Conservation (phyloP, 805 yeast genomes). For the Sugiyamaella floridensis region DNA sequence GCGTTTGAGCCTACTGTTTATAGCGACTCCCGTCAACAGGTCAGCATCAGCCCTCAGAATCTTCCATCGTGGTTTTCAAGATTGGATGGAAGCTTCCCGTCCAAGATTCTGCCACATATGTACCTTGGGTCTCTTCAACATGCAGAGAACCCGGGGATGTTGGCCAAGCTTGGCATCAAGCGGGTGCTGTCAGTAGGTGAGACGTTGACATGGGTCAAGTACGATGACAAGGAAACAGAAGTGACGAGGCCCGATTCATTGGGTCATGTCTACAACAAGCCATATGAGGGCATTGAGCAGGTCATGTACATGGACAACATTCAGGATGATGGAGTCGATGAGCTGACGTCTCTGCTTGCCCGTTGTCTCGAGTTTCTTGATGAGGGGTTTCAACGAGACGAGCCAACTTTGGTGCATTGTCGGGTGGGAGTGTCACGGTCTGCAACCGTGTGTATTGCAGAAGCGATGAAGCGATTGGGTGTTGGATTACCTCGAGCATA, state of each 20-base stretch:
- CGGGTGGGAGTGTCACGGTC: slow-evolving; percentile 94
- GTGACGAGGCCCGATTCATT: neutral
- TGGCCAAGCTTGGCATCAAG: slow-evolving; percentile 58
- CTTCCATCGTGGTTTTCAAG: slow-evolving; percentile 26
- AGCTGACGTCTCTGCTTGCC: slow-evolving; percentile 54
- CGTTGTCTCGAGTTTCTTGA: slow-evolving; percentile 62
- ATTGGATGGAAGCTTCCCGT: slow-evolving; percentile 68
- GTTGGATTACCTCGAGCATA: slow-evolving; percentile 73
- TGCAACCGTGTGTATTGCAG: slow-evolving; percentile 94
- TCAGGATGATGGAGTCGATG: slow-evolving; percentile 88
- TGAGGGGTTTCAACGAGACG: slow-evolving; percentile 38
- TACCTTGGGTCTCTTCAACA: slow-evolving; percentile 80
- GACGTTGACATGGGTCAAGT: slow-evolving; percentile 52
- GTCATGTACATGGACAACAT: slow-evolving; percentile 62
- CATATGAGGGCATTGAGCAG: slow-evolving; percentile 33
- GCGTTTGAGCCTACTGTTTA: neutral
- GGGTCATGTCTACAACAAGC: slow-evolving; percentile 3
- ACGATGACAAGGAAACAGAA: slow-evolving; percentile 5
- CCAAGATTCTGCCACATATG: slow-evolving; percentile 72
- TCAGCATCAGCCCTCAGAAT: neutral
- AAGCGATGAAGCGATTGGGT: slow-evolving; percentile 72
- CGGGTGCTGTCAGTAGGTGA: slow-evolving; percentile 87
- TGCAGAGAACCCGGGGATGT: slow-evolving; percentile 63
- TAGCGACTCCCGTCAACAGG: neutral
- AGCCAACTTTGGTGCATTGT: slow-evolving; percentile 73